These are phyloP conservation scores for Euphorbia celastroides DNA, from an alignment of 441 rosid species.

Conservation along the genomic window DNA sequence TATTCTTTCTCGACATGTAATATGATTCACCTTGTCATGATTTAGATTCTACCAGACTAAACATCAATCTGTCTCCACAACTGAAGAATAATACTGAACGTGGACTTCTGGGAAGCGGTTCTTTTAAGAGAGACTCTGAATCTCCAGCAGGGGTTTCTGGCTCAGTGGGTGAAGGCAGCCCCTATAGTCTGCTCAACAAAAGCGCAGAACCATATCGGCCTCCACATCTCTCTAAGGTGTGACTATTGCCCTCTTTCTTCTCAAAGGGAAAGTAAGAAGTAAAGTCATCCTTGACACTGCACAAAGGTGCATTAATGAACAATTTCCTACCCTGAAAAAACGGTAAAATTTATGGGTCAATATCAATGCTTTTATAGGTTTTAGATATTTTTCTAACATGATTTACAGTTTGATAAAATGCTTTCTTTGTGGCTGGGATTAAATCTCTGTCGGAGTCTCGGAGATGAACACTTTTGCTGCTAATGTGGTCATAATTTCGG, in stretches of 20 bases:
- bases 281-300: too few species aligned
- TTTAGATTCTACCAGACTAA: slow-evolving; percentile 27
- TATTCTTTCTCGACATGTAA: not conserved
- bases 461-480: not conserved
- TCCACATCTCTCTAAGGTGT: slow-evolving; percentile 30
- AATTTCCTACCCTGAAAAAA: not conserved
- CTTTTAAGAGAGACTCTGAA: slow-evolving; percentile 11
- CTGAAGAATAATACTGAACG: slow-evolving; percentile 17
- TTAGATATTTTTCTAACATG: not conserved
- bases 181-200: slow-evolving; percentile 19
- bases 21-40: not conserved
- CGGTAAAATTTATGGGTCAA: not conserved
- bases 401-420: not conserved
- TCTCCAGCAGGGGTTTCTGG: slow-evolving; percentile 12
- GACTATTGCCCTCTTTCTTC: not conserved
- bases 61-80: slow-evolving; percentile 18
- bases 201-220: slow-evolving; percentile 30
- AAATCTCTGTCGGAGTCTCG: not conserved
- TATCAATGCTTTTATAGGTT: not conserved
- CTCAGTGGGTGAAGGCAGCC: slow-evolving; percentile 12
- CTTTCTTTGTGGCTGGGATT: not conserved
- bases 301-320: too few species aligned
- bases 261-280: too few species aligned
- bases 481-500: slow-evolving; percentile 2
- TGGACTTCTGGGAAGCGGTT: slow-evolving; percentile 26